These are phyloP conservation scores for Boletus rubescentipes DNA, from an alignment of 768 basidiomycete species.

Conservation along the genomic window DNA sequence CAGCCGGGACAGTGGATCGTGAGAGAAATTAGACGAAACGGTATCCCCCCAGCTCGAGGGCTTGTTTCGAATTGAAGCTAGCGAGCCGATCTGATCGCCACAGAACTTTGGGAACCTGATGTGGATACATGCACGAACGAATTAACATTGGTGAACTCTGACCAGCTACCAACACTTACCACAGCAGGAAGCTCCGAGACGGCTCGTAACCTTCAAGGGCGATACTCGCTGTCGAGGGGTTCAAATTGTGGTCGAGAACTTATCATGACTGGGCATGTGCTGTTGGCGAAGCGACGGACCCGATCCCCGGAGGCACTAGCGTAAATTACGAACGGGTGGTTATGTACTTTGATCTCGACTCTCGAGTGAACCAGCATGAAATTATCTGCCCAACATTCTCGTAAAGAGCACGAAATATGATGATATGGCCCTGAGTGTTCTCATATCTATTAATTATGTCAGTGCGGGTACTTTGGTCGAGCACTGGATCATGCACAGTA, in stretches of 20 bases:
- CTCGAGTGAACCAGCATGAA: not conserved
- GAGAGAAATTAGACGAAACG: slow-evolving; percentile 8
- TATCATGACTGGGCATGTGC: no score
- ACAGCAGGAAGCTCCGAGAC: no score
- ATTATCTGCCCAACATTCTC: not conserved
- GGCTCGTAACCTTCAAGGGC: no score
- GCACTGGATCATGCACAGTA: no score
- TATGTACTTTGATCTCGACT: not conserved
- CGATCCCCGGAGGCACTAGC: not conserved
- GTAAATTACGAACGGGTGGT: no score
- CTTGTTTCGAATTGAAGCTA: not conserved
- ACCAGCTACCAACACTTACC: not conserved
- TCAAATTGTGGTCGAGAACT: no score
- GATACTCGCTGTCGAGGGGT: no score
- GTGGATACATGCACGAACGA: not conserved
- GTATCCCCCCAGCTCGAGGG: not conserved
- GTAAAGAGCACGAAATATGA: not conserved
- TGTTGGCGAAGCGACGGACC: no score
- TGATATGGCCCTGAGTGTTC: not conserved
- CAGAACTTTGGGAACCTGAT: slow-evolving; percentile 1
- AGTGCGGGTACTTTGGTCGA: no score
- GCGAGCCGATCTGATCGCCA: not conserved
- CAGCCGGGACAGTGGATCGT: not conserved
- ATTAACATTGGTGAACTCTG: not conserved
- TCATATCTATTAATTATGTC: no score